Conservation (phyloP, 2,329 filamentous ascomycete species). For the Xylaria sp. region DNA sequence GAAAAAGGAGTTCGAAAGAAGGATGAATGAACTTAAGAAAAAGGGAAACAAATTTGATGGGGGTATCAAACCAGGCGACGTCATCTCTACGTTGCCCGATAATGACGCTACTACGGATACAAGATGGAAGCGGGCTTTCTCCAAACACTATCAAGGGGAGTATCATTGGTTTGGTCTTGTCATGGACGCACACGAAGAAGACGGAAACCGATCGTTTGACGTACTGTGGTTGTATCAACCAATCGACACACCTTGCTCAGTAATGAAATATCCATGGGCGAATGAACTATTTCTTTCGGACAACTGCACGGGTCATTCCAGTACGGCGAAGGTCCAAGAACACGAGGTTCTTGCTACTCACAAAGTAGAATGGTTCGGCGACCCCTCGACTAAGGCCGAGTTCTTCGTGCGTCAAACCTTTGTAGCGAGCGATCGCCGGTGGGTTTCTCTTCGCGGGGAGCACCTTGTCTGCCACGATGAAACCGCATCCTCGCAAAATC, state of each 20-base stretch:
- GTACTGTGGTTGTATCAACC: slow-evolving; percentile 81
- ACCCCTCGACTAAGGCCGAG: slow-evolving; percentile 59
- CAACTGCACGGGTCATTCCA: slow-evolving; percentile 73
- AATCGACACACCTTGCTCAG: slow-evolving; percentile 74
- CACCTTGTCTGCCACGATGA: slow-evolving; percentile 67
- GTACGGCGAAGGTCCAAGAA: slow-evolving; percentile 57
- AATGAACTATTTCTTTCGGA: slow-evolving; percentile 83
- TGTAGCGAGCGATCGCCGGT: slow-evolving; percentile 67
- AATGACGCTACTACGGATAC: slow-evolving; percentile 60
- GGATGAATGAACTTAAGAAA: slow-evolving; percentile 43
- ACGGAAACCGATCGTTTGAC: slow-evolving; percentile 61
- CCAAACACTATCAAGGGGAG: slow-evolving; percentile 56
- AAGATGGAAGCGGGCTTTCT: slow-evolving; percentile 65
- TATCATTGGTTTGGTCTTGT: slow-evolving; percentile 78
- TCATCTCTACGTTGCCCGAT: slow-evolving; percentile 61
- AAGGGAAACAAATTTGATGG: background rate
- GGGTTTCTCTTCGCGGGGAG: slow-evolving; percentile 65
- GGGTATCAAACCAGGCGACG: slow-evolving; percentile 58
- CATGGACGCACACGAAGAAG: slow-evolving; percentile 61
- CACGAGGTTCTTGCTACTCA: slow-evolving; percentile 69
- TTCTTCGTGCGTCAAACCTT: slow-evolving; percentile 80
- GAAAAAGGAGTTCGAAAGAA: background rate
- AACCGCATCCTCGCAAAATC: slow-evolving; percentile 24
- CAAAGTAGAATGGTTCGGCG: slow-evolving; percentile 66
- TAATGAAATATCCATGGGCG: slow-evolving; percentile 73